Evolutionary conservation across 169 alveolate species (phyloP).

Genomic region (Miamiensis avidus): DNA sequence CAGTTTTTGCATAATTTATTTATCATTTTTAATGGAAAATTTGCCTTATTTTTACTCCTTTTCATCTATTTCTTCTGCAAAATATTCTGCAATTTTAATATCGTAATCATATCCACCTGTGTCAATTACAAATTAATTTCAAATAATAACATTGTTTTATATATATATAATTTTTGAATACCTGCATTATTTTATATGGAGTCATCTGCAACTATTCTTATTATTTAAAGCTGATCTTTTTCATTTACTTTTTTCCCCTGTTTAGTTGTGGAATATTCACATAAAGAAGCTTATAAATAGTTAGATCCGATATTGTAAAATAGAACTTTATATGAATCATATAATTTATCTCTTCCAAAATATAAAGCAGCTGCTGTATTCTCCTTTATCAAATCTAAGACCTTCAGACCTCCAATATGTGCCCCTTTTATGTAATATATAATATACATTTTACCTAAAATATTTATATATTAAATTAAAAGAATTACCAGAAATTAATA

Average conservation of each 20-base stretch:
- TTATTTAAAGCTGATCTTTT: slow-evolving; percentile 44
- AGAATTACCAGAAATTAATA: slow-evolving; percentile 12
- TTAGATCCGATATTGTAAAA: slow-evolving; percentile 76
- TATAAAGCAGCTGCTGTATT: slow-evolving; percentile 71
- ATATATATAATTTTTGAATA: slow-evolving; percentile 39
- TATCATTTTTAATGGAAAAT: slow-evolving; percentile 46
- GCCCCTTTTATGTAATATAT: slow-evolving; percentile 50
- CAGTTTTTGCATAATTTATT: slow-evolving; percentile 61
- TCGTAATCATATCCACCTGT: slow-evolving; percentile 71
- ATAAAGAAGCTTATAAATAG: slow-evolving; percentile 63
- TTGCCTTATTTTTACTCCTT: slow-evolving; percentile 66
- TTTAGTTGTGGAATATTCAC: slow-evolving; percentile 53
- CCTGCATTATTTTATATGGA: slow-evolving; percentile 56
- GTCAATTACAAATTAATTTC: slow-evolving; percentile 47
- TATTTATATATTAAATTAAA: not conserved
- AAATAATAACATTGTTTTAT: too few species aligned
- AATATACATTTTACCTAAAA: too few species aligned
- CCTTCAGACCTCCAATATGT: slow-evolving; percentile 56
- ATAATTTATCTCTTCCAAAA: slow-evolving; percentile 51
- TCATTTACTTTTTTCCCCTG: slow-evolving; percentile 11
- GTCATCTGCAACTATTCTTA: slow-evolving; percentile 36
- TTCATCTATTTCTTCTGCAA: slow-evolving; percentile 64
- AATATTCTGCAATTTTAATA: slow-evolving; percentile 45
- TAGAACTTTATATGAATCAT: slow-evolving; percentile 42
- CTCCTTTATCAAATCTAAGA: slow-evolving; percentile 51